Conservation (phyloP, 495 filamentous ascomycete species). For the Aspergillus campestris region DNA sequence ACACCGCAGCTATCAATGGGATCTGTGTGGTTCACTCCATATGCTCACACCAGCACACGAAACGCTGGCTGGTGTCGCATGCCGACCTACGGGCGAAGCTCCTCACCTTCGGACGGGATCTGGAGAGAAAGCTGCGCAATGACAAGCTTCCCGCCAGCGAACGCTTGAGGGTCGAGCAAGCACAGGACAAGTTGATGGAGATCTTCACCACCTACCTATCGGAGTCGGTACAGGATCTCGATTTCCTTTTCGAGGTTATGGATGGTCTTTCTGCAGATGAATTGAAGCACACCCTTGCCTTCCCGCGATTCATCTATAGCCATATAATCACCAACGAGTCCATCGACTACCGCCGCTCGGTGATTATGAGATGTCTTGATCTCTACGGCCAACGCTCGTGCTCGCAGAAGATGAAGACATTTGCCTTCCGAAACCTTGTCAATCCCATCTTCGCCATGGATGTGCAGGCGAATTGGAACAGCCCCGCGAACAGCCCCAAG, state of each 20-base stretch:
- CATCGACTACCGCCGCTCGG: conserved; percentile 77
- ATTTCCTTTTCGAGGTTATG: conserved; percentile 80
- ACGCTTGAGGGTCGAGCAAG: conserved; percentile 81
- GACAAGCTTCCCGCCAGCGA: conserved; percentile 61
- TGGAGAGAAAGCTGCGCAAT: conserved; percentile 61
- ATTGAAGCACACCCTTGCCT: conserved; percentile 62
- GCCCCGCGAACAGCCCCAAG: conserved; percentile 51
- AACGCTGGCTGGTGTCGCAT: conserved; percentile 71
- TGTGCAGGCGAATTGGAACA: conserved; percentile 55
- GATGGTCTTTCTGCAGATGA: conserved; percentile 78
- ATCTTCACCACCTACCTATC: conserved; percentile 74
- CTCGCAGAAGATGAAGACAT: conserved; percentile 84
- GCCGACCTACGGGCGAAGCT: conserved; percentile 62
- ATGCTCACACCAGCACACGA: conserved; percentile 40
- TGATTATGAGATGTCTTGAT: conserved; percentile 80
- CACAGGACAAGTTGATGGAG: conserved; percentile 78
- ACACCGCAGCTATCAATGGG: conserved; percentile 74
- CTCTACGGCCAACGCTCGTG: conserved; percentile 70
- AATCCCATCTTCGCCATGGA: conserved; percentile 98
- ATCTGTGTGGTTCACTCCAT: conserved; percentile 78
- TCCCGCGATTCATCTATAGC: conserved; percentile 76
- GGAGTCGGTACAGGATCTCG: conserved; percentile 67
- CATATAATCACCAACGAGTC: conserved; percentile 78
- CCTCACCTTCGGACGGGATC: conserved; percentile 58
- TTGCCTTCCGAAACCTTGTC: conserved; percentile 81